Percentiles rank a stretch among this genome's conserved stretches.
Conservation (phyloP, 179 eudicot species). For the Spinacia oleracea region DNA sequence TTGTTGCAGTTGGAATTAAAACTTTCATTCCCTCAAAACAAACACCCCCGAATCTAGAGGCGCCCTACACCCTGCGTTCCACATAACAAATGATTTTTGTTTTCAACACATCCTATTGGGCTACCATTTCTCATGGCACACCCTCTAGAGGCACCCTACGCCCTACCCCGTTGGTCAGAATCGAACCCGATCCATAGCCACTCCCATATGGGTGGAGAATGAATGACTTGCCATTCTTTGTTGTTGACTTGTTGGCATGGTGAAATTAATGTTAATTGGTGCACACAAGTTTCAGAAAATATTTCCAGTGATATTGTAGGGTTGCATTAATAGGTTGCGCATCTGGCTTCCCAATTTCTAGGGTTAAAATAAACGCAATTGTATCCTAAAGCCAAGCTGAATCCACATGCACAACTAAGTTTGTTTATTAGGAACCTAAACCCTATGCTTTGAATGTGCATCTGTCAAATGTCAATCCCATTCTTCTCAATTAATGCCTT, state of each 20-base stretch:
- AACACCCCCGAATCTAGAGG: too few relatives aligned
- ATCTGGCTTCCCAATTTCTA: not conserved
- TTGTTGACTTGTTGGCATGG: too few relatives aligned
- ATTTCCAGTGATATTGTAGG: not conserved
- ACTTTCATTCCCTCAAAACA: too few relatives aligned
- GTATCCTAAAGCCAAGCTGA: slow-evolving; percentile 35
- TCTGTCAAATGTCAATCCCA: not conserved
- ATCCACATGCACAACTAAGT: slow-evolving; percentile 23
- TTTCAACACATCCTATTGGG: too few relatives aligned
- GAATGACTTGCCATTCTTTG: not conserved
- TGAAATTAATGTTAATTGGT: not conserved
- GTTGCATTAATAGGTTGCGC: not conserved
- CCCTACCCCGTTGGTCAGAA: too few relatives aligned
- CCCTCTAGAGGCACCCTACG: too few relatives aligned
- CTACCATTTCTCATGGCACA: too few relatives aligned
- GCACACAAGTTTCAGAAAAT: not conserved
- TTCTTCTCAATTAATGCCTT: slow-evolving; percentile 23
- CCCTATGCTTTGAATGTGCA: slow-evolving; percentile 20
- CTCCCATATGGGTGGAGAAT: too few relatives aligned
- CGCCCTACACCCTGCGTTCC: too few relatives aligned
- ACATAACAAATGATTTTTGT: too few relatives aligned
- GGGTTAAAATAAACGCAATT: slow-evolving; percentile 4
- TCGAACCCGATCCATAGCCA: too few relatives aligned
- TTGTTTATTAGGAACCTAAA: slow-evolving; percentile 20
- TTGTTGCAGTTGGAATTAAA: too few relatives aligned